Conservation (phyloP, 2,329 filamentous ascomycete genomes). For the Alternaria ventricosa region DNA sequence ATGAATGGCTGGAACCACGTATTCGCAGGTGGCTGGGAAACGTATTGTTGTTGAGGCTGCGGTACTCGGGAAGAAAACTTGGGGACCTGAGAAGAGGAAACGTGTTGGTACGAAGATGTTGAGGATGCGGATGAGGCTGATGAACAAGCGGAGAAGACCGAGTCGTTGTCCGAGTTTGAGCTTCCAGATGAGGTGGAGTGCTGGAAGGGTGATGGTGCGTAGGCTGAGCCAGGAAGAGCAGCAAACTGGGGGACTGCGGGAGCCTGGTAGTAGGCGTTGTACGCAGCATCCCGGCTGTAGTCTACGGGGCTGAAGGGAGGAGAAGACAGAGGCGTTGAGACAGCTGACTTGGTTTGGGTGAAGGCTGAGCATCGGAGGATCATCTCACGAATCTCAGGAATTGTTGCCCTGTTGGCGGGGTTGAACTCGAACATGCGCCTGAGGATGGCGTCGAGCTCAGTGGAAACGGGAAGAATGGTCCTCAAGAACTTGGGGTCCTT, state of each 20-base stretch:
- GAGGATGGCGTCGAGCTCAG: conserved; percentile 87
- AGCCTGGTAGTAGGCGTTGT: conserved; percentile 40
- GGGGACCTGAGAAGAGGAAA: conserved; percentile 31
- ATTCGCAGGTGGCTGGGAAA: conserved; percentile 42
- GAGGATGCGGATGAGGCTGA: conserved; percentile 47
- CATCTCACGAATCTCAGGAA: conserved; percentile 77
- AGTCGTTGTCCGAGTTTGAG: conserved; percentile 49
- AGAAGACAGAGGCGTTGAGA: conserved; percentile 52
- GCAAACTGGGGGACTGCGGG: conserved; percentile 37
- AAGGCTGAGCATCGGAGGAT: conserved; percentile 80
- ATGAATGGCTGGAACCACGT: conserved; percentile 51
- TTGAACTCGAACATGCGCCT: conserved; percentile 86
- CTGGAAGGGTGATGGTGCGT: conserved; percentile 38
- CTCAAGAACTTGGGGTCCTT: conserved; percentile 86
- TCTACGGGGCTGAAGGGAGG: conserved; percentile 53
- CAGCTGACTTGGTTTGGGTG: conserved; percentile 59
- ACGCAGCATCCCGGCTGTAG: conserved; percentile 39
- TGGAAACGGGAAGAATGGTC: conserved; percentile 88
- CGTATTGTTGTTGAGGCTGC: conserved; percentile 45
- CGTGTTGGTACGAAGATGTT: conserved; percentile 44
- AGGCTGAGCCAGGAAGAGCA: conserved; percentile 40
- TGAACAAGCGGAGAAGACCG: conserved; percentile 49
- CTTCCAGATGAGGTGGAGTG: conserved; percentile 47
- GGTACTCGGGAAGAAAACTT: conserved; percentile 37
- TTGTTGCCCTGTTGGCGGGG: conserved; percentile 80